Conservation (phyloP, 352 stramenopile species). For the Pythium folliculosum region DNA sequence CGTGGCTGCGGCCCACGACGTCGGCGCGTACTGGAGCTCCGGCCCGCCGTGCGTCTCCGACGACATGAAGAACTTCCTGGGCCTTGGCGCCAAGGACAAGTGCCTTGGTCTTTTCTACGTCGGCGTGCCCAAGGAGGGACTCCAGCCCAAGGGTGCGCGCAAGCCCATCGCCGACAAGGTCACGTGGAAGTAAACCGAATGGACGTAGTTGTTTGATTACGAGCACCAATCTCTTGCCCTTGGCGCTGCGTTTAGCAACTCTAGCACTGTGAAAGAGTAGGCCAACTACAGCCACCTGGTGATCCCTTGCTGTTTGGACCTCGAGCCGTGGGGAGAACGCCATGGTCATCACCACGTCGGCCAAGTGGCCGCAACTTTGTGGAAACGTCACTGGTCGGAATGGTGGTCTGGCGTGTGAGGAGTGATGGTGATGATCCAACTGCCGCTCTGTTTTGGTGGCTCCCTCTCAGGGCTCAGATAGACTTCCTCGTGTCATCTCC, state of each 20-base stretch:
- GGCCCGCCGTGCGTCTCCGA: constrained; percentile 57
- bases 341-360: neutral
- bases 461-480: neutral
- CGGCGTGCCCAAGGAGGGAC: constrained; percentile 55
- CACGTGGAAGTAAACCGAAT: constrained; percentile 27
- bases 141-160: constrained; percentile 51
- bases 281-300: too few species aligned
- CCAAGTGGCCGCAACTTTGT: neutral
- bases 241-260: too few species aligned
- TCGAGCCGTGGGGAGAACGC: neutral
- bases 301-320: too few species aligned
- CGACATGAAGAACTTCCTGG: constrained; percentile 84
- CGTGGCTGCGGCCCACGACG: constrained; percentile 54
- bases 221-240: neutral
- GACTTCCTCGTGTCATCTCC: neutral
- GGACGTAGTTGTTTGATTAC: neutral
- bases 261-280: too few species aligned
- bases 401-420: neutral
- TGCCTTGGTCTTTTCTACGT: constrained; percentile 87
- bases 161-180: constrained; percentile 83
- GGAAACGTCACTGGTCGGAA: neutral
- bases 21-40: constrained; percentile 89
- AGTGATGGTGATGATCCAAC: constrained; percentile 27
- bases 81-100: constrained; percentile 69
- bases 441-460: neutral